Evolutionary conservation across 495 filamentous ascomycete species (phyloP).

Genomic region (Sporormia fimetaria): DNA sequence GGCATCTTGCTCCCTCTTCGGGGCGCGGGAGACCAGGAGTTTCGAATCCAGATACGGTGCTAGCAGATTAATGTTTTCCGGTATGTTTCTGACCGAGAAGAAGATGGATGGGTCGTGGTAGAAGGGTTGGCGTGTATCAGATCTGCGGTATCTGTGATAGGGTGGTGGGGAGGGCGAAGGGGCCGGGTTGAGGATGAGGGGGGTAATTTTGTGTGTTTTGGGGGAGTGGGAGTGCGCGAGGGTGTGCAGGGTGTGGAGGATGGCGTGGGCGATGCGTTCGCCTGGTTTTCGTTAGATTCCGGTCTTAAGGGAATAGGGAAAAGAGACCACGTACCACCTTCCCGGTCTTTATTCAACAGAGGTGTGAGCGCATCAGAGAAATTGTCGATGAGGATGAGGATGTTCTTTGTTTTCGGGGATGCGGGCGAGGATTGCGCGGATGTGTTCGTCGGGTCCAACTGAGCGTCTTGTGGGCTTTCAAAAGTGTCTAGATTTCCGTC

Average conservation of each 20-base stretch:
- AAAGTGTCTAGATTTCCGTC: slow-evolving; percentile 1
- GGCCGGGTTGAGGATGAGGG: slow-evolving; percentile 30
- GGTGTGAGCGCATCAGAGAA: slow-evolving; percentile 38
- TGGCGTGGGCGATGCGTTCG: slow-evolving; percentile 26
- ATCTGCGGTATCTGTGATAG: not conserved
- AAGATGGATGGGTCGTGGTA: slow-evolving; percentile 26
- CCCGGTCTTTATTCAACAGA: slow-evolving; percentile 27
- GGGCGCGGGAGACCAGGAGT: slow-evolving; percentile 22
- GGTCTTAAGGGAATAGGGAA: not conserved
- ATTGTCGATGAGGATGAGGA: slow-evolving; percentile 31
- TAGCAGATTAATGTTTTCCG: slow-evolving; percentile 26
- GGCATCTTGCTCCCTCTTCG: slow-evolving; percentile 7
- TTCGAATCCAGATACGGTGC: slow-evolving; percentile 26
- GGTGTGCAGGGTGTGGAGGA: slow-evolving; percentile 29
- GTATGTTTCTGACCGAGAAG: slow-evolving; percentile 21
- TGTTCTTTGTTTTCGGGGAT: slow-evolving; percentile 2
- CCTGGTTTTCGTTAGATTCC: slow-evolving; percentile 14
- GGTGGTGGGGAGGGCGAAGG: slow-evolving; percentile 1
- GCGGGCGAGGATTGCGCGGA: no score
- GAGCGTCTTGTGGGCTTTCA: not conserved
- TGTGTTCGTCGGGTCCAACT: no score
- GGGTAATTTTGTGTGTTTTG: no score
- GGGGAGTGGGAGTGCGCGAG: slow-evolving; percentile 25
- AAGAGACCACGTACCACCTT: slow-evolving; percentile 15
- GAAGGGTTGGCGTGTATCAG: not conserved